A percentile compares a stretch with the other conserved stretches of the same genome.
Conservation (phyloP, 352 stramenopile species). For the Globisporangium cylindrosporum region DNA sequence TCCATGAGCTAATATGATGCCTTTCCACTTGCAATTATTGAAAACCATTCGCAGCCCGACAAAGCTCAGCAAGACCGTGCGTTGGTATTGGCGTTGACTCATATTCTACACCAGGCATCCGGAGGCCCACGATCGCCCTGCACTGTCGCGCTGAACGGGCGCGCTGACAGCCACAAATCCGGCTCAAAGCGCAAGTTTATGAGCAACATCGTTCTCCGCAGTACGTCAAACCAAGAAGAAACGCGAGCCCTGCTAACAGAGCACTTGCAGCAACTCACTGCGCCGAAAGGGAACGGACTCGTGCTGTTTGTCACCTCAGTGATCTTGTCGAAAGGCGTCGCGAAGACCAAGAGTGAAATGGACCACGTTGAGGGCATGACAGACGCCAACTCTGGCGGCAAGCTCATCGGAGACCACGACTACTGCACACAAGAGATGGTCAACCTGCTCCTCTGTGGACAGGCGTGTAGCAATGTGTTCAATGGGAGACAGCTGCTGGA, state of each 20-base stretch:
- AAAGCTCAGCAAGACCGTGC: constrained; percentile 35
- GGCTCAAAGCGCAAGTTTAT: constrained; percentile 46
- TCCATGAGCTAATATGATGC: neutral
- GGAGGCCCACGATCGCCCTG: constrained; percentile 23
- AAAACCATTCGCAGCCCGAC: constrained; percentile 29
- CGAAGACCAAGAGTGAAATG: constrained; percentile 77
- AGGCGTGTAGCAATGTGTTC: constrained; percentile 94
- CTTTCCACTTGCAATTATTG: constrained; percentile 15
- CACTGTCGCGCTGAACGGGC: constrained; percentile 36
- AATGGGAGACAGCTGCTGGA: constrained; percentile 87
- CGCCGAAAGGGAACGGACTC: constrained; percentile 58
- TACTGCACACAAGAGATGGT: constrained; percentile 95
- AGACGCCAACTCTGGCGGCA: constrained; percentile 29
- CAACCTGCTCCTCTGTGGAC: constrained; percentile 93
- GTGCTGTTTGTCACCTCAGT: constrained; percentile 71
- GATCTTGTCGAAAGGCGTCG: constrained; percentile 58
- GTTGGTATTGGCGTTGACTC: constrained; percentile 44
- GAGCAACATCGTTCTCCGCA: constrained; percentile 32
- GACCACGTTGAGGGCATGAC: constrained; percentile 57
- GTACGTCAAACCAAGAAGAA: constrained; percentile 31
- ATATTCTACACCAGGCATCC: constrained; percentile 69
- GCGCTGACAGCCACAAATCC: neutral
- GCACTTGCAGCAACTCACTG: constrained; percentile 46
- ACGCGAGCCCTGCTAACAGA: constrained; percentile 31
- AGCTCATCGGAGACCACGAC: constrained; percentile 83